Conservation (phyloP, 371 early-diverging fungal species). For the Rhizomucor miehei region DNA sequence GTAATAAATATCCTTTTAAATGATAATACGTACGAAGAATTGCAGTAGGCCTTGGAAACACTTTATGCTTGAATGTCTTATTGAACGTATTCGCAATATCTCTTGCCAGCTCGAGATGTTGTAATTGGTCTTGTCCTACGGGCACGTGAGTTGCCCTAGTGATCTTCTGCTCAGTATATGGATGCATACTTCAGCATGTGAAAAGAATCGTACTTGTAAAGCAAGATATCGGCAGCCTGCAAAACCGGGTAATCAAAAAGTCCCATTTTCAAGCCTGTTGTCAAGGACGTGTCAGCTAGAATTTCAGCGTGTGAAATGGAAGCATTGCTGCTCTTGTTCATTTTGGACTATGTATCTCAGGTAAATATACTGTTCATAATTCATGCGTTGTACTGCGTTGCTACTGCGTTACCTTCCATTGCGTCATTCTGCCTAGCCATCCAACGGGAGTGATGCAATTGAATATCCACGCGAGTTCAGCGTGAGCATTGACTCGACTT, state of each 20-base stretch:
- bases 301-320: constrained; percentile 33
- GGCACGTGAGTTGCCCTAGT: constrained; percentile 86
- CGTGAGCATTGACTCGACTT: constrained; percentile 69
- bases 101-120: constrained; percentile 86
- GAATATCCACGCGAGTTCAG: constrained; percentile 86
- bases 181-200: not conserved
- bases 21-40: constrained; percentile 56
- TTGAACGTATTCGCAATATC: constrained; percentile 79
- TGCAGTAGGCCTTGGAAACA: constrained; percentile 71
- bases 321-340: constrained; percentile 27
- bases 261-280: constrained; percentile 67
- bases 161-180: not conserved
- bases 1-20: not conserved
- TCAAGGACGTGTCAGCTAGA: constrained; percentile 44
- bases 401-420: constrained; percentile 74
- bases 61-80: constrained; percentile 49
- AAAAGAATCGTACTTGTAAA: constrained; percentile 61
- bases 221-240: constrained; percentile 92
- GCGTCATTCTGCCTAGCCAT: constrained; percentile 92
- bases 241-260: constrained; percentile 91
- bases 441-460: constrained; percentile 85
- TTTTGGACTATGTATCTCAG: constrained; percentile 35
- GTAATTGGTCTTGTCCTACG: constrained; percentile 92
- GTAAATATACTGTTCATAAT: not conserved
- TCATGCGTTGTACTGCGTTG: not conserved